Base-by-base conservation (phyloP, 2,329 filamentous ascomycete genomes). In the Aspergillus oerlinghausenensis region DNA sequence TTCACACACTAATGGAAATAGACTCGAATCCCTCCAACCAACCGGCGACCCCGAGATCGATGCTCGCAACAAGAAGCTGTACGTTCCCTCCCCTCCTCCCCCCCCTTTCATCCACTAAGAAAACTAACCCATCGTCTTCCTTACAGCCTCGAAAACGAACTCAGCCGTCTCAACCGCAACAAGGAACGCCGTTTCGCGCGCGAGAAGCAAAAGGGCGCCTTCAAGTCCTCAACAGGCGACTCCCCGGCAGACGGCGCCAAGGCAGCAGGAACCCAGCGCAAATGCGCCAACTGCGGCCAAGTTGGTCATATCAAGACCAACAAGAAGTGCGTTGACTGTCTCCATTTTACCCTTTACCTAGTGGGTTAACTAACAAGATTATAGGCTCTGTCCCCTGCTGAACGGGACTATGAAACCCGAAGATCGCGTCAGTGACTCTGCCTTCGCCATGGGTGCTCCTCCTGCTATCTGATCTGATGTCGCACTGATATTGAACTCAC, bases 241-340 rank as follows among this genome's bases (percentile, higher is more conserved):
- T 76, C 76, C 3, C 74, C 76, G 4, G 71, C 71, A 5, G 76
- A 76, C 29, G 70, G 68, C 21, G 73, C 67, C 59, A 95, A 90
- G 55, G 88, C 88, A 35, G 80, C 79, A 38, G 80, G 80, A 48
- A 87, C 85, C 10, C 81, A 82, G 55, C 84, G 95, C 67, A 97
- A 97, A 79, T 99, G 94, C 77, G 94, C 94, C 64, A 97, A 97
- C 75, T 99, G 94, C 77, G 94, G 94, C 51, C 89, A 94, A 73
- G 89, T 96, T 54, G 94, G 94, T 32, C 94, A 99, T 70, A 99
- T 99, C 80, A 97, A 97, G 77, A 97, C 93, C 50, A 97, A 97
- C 80, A 96, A 97, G 79, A 97, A 97, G 91, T 94, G 84, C 59
- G 64, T 60, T 43, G 63, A 60, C 67, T 61, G 45, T 52, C 49